Base-by-base conservation (phyloP, 306 rosid genomes). In the Prunus salicina region DNA sequence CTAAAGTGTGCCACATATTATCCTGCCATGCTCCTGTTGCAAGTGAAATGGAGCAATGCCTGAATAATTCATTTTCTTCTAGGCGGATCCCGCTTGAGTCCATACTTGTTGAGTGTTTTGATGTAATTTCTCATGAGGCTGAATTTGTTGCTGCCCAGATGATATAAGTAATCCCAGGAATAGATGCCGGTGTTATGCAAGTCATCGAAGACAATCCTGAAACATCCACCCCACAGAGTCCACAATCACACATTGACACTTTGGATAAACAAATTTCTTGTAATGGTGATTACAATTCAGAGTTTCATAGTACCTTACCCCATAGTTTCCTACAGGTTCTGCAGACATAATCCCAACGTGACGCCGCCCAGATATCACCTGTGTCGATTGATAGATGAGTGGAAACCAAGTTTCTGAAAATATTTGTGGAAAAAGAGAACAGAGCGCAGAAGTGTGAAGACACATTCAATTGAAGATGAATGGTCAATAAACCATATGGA, bases 281-380 rank as follows among this genome's bases (percentile, higher is more conserved):
- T 0, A 6, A 73, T 8, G n/a, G 5, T 3, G 7, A 18, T 62
- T 19, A 76, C 43, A 50, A 38, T 52, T 82, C 72, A 64, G 56
- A 72, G 75, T 27, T 68, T 74, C 32, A 56, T n/a, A 74, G 83
- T 90, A 94, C 95, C 97, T 87, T 80, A 94, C 87, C 91, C 97
- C 97, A 78, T 91, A 94, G 96, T 90, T 94, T 71, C 97, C 95
- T 52, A 91, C 91, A 49, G 87, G 96, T 74, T 91, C 96, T 27
- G 91, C 91, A 32, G 95, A 88, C 96, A 91, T 90, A 71, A 94
- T 94, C 67, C 93, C 92, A 41, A 91, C 92, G 27, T 85, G 89
- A 52, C 89, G 87, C 84, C 93, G 81, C 63, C 98, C 96, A 2
- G 84, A 88, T 76, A 93, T 93, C 77, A 89, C 97, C 93, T 93